Conservation (phyloP, 768 basidiomycete genomes). For the Suillus clintonianus region DNA sequence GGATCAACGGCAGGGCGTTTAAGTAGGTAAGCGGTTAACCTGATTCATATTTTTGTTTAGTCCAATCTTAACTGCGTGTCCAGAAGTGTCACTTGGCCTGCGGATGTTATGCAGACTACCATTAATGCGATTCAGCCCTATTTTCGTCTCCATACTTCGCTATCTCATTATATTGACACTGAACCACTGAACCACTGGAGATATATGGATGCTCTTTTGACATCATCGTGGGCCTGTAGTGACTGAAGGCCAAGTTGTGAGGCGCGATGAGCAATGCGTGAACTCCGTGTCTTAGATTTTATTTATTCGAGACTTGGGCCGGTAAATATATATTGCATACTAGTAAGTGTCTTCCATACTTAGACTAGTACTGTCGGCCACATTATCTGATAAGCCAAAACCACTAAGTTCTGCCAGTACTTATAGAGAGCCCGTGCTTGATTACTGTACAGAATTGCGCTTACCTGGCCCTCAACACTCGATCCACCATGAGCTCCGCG, state of each 20-base stretch:
- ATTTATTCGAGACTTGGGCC: neutral
- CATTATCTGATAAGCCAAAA: neutral
- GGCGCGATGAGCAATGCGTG: neutral
- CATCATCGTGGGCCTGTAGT: neutral
- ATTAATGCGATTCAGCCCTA: neutral
- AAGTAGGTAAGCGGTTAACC: neutral
- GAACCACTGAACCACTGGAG: neutral
- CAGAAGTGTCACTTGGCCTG: neutral
- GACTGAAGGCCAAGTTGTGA: neutral
- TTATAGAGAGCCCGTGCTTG: no score
- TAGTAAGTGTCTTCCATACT: neutral
- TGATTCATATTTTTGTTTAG: neutral
- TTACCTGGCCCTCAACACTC: neutral
- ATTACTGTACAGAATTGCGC: no score
- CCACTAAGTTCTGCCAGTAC: no score
- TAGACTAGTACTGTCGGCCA: neutral
- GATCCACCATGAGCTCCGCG: slow-evolving; percentile 20
- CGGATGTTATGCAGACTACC: neutral
- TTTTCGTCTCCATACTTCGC: neutral
- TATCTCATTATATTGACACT: neutral
- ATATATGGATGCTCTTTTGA: neutral
- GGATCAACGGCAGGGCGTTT: slow-evolving; percentile 10
- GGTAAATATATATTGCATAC: neutral
- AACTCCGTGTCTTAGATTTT: neutral
- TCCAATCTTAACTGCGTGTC: neutral